These are phyloP conservation scores for Neofusicoccum laricinum DNA, from an alignment of 2,329 filamentous ascomycete genomes.

Conservation along the genomic window DNA sequence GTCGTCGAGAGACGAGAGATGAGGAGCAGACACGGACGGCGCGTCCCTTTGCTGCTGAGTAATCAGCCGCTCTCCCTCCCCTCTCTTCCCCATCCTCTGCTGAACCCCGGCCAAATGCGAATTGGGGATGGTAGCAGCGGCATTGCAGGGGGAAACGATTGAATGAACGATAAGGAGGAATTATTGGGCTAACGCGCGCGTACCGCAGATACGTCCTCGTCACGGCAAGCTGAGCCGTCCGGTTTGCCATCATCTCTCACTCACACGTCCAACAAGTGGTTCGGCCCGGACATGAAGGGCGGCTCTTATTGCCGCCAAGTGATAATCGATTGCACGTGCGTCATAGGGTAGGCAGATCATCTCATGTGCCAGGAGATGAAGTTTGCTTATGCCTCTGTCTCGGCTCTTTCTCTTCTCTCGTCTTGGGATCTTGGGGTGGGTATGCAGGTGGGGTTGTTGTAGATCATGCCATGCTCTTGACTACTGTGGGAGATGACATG, in stretches of 20 bases:
- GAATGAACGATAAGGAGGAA: neutral
- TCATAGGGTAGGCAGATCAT: too few species aligned
- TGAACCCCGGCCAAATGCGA: neutral
- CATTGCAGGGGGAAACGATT: too few species aligned
- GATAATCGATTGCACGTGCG: too few species aligned
- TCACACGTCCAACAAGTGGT: neutral
- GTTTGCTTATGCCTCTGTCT: too few species aligned
- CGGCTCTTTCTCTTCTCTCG: too few species aligned
- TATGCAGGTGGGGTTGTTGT: neutral
- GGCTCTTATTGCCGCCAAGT: too few species aligned
- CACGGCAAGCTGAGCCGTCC: slow-evolving; percentile 33
- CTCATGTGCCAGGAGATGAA: too few species aligned
- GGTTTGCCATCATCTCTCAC: neutral
- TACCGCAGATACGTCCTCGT: slow-evolving; percentile 38
- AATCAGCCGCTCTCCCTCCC: neutral
- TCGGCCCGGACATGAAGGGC: too few species aligned
- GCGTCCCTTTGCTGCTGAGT: too few species aligned
- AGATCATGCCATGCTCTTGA: neutral
- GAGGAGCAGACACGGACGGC: neutral
- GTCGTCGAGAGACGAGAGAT: neutral
- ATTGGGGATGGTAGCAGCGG: too few species aligned
- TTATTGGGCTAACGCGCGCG: neutral
- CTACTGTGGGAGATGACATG: neutral
- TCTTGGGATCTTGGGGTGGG: too few species aligned
- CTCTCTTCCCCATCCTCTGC: neutral